These are phyloP conservation scores for Hypoxylon intermedium DNA, from an alignment of 495 filamentous ascomycete genomes.

Conservation along the genomic window DNA sequence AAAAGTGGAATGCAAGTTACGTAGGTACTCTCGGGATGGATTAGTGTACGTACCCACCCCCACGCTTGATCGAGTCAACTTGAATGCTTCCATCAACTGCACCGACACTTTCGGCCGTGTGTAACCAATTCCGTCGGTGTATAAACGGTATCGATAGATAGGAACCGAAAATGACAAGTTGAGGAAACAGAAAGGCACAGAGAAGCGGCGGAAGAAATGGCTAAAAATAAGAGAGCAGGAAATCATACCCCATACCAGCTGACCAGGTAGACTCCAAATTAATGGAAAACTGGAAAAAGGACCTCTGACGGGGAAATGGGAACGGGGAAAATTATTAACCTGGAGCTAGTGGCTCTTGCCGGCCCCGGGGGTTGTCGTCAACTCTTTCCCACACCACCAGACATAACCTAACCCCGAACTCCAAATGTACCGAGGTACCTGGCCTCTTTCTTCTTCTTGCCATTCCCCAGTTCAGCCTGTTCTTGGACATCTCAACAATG, in stretches of 20 bases:
- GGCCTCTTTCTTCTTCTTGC: neutral
- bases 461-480: conserved; percentile 34
- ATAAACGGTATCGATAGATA: no score
- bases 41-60: conserved; percentile 18
- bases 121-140: no score
- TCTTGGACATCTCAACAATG: conserved; percentile 31
- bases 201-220: no score
- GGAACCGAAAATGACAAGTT: no score
- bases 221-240: no score
- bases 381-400: no score
- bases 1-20: conserved; percentile 20
- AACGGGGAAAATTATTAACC: conserved; percentile 6
- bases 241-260: no score
- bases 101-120: conserved; percentile 5
- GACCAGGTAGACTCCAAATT: no score
- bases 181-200: no score
- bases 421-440: neutral
- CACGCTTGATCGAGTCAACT: conserved; percentile 27
- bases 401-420: no score
- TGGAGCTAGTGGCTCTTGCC: neutral
- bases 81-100: conserved; percentile 25
- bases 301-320: no score
- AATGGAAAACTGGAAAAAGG: conserved; percentile 2
- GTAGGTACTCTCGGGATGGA: neutral
- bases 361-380: neutral